These are phyloP conservation scores for Teratosphaeria destructans DNA, from an alignment of 2,329 filamentous ascomycete genomes.

Conservation along the genomic window DNA sequence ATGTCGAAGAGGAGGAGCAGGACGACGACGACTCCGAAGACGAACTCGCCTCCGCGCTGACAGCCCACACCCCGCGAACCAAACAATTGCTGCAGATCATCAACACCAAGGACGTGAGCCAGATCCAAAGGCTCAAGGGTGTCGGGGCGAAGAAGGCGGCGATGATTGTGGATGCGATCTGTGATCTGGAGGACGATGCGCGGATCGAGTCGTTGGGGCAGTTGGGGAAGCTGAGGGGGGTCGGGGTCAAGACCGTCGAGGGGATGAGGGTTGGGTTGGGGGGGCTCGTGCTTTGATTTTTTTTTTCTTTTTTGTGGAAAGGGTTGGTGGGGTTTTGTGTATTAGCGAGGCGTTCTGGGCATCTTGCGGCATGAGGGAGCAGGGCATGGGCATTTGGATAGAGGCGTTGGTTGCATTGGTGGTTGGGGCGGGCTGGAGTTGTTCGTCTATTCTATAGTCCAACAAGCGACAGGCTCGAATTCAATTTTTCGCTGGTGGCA, in stretches of 20 bases:
- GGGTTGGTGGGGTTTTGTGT: not conserved
- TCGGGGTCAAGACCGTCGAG: slow-evolving; percentile 41
- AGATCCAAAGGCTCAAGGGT: slow-evolving; percentile 58
- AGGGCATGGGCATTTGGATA: too few species aligned
- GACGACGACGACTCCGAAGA: slow-evolving; percentile 22
- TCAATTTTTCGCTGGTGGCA: not conserved
- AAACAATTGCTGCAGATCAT: slow-evolving; percentile 57
- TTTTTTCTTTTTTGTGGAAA: not conserved
- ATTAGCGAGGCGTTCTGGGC: not conserved
- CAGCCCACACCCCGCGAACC: slow-evolving; percentile 45
- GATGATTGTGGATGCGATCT: slow-evolving; percentile 38
- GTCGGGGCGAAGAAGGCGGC: slow-evolving; percentile 63
- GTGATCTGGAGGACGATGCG: slow-evolving; percentile 31
- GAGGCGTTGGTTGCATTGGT: not conserved
- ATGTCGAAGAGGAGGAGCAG: slow-evolving; percentile 1
- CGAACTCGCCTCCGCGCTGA: slow-evolving; percentile 16
- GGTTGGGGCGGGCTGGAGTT: not conserved
- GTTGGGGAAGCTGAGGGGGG: slow-evolving; percentile 38
- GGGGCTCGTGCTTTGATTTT: slow-evolving; percentile 12
- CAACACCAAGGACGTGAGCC: slow-evolving; percentile 58
- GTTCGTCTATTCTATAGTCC: not conserved
- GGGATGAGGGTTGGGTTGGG: slow-evolving; percentile 35
- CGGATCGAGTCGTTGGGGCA: slow-evolving; percentile 31
- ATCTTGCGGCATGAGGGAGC: not conserved
- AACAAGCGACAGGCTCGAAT: not conserved